Conservation (phyloP, 2,329 filamentous ascomycete species). For the Fusarium paranaense region DNA sequence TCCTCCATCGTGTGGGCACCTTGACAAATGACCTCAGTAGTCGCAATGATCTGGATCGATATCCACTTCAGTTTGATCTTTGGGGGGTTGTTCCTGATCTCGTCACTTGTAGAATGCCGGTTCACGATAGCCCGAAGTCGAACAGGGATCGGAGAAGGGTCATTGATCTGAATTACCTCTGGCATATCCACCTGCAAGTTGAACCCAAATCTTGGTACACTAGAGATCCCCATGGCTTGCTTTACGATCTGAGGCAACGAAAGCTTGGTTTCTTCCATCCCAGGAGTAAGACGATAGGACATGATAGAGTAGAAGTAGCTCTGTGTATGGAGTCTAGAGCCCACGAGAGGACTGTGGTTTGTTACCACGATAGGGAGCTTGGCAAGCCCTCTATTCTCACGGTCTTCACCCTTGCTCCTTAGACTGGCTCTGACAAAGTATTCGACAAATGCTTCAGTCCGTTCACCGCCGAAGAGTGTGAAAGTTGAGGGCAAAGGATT, state of each 20-base stretch:
- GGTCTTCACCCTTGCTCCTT: not conserved
- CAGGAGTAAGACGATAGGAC: conserved; percentile 47
- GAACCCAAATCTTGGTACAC: conserved; percentile 48
- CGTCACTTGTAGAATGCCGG: conserved; percentile 16
- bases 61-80: conserved; percentile 27
- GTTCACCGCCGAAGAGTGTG: not conserved
- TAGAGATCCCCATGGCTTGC: conserved; percentile 48
- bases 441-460: conserved; percentile 36
- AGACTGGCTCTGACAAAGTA: conserved; percentile 50
- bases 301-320: not conserved
- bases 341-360: conserved; percentile 17
- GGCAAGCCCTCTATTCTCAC: conserved; percentile 15
- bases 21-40: conserved; percentile 15
- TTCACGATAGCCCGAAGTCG: conserved; percentile 28
- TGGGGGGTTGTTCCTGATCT: conserved; percentile 21
- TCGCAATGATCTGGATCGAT: not conserved
- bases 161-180: conserved; percentile 45
- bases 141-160: conserved; percentile 39
- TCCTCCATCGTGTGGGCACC: conserved; percentile 2
- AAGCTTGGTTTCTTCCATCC: conserved; percentile 44
- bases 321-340: conserved; percentile 16
- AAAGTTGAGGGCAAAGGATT: conserved; percentile 16
- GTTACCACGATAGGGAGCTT: conserved; percentile 40
- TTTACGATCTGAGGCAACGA: conserved; percentile 49
- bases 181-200: conserved; percentile 44